Evolutionary conservation across 257 asterid genomes (phyloP).

Genomic region (Coffea canephora): DNA sequence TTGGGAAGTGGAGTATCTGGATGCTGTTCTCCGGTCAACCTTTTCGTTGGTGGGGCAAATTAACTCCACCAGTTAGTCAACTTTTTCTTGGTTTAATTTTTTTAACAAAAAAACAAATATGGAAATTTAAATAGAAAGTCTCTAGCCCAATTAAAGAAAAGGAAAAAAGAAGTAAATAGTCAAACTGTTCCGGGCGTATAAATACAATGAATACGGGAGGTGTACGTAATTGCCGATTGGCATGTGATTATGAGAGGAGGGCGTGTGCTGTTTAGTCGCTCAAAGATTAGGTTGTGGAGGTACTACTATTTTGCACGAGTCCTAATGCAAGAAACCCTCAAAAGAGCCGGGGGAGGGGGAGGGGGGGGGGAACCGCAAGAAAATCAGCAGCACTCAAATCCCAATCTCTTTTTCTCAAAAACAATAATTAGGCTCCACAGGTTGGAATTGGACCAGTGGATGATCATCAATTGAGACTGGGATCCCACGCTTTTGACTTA

Average conservation of each 20-base stretch:
- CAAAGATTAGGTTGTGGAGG: too few species aligned
- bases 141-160: neutral
- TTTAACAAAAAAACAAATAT: too few species aligned
- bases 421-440: neutral
- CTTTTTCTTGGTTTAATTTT: too few species aligned
- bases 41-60: too few species aligned
- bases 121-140: neutral
- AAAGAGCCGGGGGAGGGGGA: neutral
- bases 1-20: too few species aligned
- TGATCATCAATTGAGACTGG: neutral
- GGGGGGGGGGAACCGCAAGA: neutral
- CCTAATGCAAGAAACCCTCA: neutral
- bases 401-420: neutral
- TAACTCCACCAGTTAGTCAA: too few species aligned
- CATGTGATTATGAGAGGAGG: neutral
- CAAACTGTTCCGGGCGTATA: neutral
- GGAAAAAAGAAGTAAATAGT: neutral
- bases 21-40: too few species aligned
- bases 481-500: neutral
- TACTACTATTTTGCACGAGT: neutral
- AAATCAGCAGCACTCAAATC: neutral
- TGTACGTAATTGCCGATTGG: neutral
- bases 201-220: neutral
- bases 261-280: neutral
- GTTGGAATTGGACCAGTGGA: constrained; percentile 3